Evolutionary conservation across 768 basidiomycete genomes (phyloP).

Genomic region (Trametes punicea): DNA sequence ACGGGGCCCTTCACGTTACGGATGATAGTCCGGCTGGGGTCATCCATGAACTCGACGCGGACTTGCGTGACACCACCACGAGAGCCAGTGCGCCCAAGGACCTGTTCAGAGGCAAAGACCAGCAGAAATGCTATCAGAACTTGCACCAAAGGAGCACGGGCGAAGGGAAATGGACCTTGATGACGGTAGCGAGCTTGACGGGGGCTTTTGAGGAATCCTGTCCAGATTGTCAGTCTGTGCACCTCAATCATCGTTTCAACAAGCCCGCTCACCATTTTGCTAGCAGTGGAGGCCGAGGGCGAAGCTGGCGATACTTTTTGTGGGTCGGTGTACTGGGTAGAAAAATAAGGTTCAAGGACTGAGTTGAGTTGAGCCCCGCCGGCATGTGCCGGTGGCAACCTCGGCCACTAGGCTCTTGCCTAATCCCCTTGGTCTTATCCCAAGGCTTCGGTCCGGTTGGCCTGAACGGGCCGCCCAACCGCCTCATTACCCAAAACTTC

Average conservation of each 20-base stretch:
- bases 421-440: not conserved
- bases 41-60: conserved; percentile 99
- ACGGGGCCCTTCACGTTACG: conserved; percentile 99
- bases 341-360: conserved; percentile 32
- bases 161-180: conserved; percentile 54
- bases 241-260: not conserved
- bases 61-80: conserved; percentile 99
- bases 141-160: not conserved
- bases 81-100: conserved; percentile 97
- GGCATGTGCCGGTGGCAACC: conserved; percentile 22
- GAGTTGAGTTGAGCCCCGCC: conserved; percentile 13
- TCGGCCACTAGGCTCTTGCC: conserved; percentile 6
- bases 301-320: conserved; percentile 27
- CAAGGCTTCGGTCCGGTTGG: not conserved
- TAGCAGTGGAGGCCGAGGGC: conserved; percentile 27
- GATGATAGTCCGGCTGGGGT: conserved; percentile 92
- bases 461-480: no score
- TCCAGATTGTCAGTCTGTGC: conserved; percentile 17
- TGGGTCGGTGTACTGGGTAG: conserved; percentile 27
- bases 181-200: conserved; percentile 96
- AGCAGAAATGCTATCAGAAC: conserved; percentile 14
- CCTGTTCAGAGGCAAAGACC: conserved; percentile 44
- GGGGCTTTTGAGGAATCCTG: conserved; percentile 87
- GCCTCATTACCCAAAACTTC: no score
- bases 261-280: conserved; percentile 29